Conservation (phyloP, 2,329 filamentous ascomycete genomes). For the Fusarium sp. region DNA sequence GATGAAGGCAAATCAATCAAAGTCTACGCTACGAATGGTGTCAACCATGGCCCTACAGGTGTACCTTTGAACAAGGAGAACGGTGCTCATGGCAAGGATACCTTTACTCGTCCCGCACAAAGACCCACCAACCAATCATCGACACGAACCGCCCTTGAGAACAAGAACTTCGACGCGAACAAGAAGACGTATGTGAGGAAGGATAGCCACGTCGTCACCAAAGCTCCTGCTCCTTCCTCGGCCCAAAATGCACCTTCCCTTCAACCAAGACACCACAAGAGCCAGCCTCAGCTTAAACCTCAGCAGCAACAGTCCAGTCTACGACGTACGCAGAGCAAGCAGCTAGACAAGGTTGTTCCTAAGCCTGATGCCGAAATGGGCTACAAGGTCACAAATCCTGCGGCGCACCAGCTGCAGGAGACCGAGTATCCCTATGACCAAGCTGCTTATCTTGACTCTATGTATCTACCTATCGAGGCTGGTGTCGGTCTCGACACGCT, state of each 20-base stretch:
- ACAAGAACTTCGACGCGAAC: slow-evolving; percentile 40
- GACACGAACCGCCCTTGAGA: slow-evolving; percentile 42
- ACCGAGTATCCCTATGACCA: slow-evolving; percentile 40
- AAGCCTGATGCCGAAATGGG: slow-evolving; percentile 31
- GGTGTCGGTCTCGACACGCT: slow-evolving; percentile 41
- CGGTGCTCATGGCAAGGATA: slow-evolving; percentile 49
- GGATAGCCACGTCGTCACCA: slow-evolving; percentile 32
- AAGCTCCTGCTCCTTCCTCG: slow-evolving; percentile 28
- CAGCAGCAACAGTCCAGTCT: slow-evolving; percentile 56
- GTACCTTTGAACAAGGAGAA: slow-evolving; percentile 60
- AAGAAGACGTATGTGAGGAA: slow-evolving; percentile 44
- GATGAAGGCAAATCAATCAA: slow-evolving; percentile 54
- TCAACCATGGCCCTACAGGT: slow-evolving; percentile 38
- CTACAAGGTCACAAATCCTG: slow-evolving; percentile 17
- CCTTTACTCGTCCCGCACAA: slow-evolving; percentile 54
- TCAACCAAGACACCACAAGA: slow-evolving; percentile 63
- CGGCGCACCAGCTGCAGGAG: slow-evolving; percentile 29
- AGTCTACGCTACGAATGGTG: slow-evolving; percentile 38
- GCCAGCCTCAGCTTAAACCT: slow-evolving; percentile 63
- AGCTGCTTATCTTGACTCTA: slow-evolving; percentile 46
- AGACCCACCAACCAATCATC: slow-evolving; percentile 38
- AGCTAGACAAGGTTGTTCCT: slow-evolving; percentile 47
- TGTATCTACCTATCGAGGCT: slow-evolving; percentile 43
- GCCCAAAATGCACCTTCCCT: slow-evolving; percentile 42
- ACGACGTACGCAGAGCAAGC: slow-evolving; percentile 59